Base-by-base conservation (phyloP, 371 early-diverging fungal genomes). In the Rhizopus delemar region DNA sequence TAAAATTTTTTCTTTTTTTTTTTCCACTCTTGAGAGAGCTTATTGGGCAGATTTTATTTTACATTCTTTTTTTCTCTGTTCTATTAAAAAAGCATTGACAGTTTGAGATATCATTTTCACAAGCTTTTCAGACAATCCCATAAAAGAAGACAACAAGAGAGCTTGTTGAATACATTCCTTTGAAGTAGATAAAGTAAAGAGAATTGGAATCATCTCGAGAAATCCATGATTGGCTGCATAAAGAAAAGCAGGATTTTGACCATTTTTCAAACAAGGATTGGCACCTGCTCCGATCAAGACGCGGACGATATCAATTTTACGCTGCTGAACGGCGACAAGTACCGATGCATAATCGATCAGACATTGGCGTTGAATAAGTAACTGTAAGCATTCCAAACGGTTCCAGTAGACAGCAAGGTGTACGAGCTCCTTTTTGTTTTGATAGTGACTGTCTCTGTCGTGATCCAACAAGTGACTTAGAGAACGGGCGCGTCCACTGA, bases 161-260 rank as follows among this genome's bases (percentile, higher is more conserved):
- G 75, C 75, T 56, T 75, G 70, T 11, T 67, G 61, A 32, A 72
- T 65, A 54, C 67, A 68, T 1, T 60, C 69, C 5, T 60, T 59
- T 15, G 76, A 72, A 0, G 79, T 79, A 51, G 51, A 46, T 12
- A 53, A 51, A 3, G 74, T 70, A 5, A 74, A 28, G 7, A 79
- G 61, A 13, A 72, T 46, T 36, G 70, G 69, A 11, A 73, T 58
- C 72, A 75, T 75, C 11, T 79, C 76, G 38, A 69, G 15, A 28
- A 74, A 79, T 2, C 79, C 79, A 46, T 79, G 76, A 38, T 62
- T 69, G 2, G 71, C 74, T 4, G 79, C 79, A 62, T 75, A 79
- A 8, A 79, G 56, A 33, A 79, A 60, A 15, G 65, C 54, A 6
- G 72, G 74, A 28, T 75, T 79, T 7, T 60, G 50, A 16, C 74